These are phyloP conservation scores for Chrysoporthe puriensis DNA, from an alignment of 2,329 filamentous ascomycete species.

Conservation along the genomic window DNA sequence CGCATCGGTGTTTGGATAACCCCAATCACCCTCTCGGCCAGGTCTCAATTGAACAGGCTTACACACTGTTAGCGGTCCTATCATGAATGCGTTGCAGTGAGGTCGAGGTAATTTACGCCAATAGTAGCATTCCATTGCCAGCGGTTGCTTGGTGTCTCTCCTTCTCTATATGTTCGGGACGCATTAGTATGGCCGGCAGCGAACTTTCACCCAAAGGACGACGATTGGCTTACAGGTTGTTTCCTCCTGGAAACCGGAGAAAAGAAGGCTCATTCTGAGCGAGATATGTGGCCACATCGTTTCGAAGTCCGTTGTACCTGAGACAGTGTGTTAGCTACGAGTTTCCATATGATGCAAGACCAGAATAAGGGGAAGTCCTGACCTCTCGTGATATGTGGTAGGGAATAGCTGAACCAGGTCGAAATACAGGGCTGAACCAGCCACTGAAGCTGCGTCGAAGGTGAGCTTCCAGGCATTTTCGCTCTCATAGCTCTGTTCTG, in stretches of 20 bases:
- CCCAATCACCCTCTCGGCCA: constrained; percentile 48
- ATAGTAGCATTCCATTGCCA: constrained; percentile 44
- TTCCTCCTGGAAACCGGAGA: constrained; percentile 24
- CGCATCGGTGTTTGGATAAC: constrained; percentile 48
- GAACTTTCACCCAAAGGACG: background rate
- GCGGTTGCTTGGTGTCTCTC: constrained; percentile 7
- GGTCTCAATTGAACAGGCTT: constrained; percentile 39
- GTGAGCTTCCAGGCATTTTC: constrained; percentile 21
- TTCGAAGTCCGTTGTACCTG: constrained; percentile 53
- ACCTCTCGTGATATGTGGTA: constrained; percentile 40
- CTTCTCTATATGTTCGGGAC: background rate
- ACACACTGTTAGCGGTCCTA: background rate
- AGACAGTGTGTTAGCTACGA: constrained; percentile 22
- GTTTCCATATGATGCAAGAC: background rate
- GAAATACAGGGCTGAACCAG: constrained; percentile 20
- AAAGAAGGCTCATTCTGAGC: constrained; percentile 13
- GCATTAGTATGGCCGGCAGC: background rate
- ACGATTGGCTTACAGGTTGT: constrained; percentile 12
- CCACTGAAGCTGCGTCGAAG: constrained; percentile 15
- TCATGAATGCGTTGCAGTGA: background rate
- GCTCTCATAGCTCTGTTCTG: constrained; percentile 48
- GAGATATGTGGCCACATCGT: constrained; percentile 14
- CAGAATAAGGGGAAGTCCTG: background rate
- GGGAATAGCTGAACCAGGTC: constrained; percentile 24
- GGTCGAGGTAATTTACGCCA: constrained; percentile 31